phyloP scores from a whole-genome alignment of 2,329 filamentous ascomycete species.

The Venturia nashicola region DNA sequence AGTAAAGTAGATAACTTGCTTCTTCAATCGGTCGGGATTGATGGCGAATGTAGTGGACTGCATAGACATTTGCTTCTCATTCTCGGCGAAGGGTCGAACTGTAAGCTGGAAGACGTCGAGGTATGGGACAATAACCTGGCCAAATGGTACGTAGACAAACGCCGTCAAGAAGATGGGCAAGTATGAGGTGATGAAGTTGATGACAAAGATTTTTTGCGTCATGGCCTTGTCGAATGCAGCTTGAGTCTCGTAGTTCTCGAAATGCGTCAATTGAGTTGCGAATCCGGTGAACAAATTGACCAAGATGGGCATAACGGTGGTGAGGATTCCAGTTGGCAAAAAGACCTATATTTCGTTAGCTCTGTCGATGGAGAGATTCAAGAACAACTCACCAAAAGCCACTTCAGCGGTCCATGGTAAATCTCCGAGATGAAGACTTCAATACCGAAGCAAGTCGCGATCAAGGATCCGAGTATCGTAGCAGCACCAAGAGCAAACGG shows the following conservation, averaged over 20 bases:
- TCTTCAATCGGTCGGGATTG: conserved; percentile 69
- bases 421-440: conserved; percentile 95
- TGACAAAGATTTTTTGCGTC: conserved; percentile 84
- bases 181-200: conserved; percentile 96
- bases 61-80: conserved; percentile 54
- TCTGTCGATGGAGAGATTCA: not conserved
- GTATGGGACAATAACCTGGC: conserved; percentile 68
- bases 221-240: conserved; percentile 74
- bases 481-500: conserved; percentile 72
- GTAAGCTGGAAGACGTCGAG: conserved; percentile 69
- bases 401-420: conserved; percentile 80
- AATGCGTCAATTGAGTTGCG: conserved; percentile 64
- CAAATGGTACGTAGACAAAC: conserved; percentile 91
- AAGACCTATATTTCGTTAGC: conserved; percentile 48
- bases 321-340: conserved; percentile 79
- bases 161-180: conserved; percentile 84
- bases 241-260: conserved; percentile 86
- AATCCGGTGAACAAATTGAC: conserved; percentile 62
- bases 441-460: conserved; percentile 76
- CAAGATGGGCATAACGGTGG: conserved; percentile 65
- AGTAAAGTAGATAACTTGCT: conserved; percentile 92
- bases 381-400: conserved; percentile 53
- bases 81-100: conserved; percentile 62
- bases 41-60: conserved; percentile 58
- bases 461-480: conserved; percentile 63